Evolutionary conservation across 192 early-diverging fungal genomes (phyloP).

Genomic region (Helicostylum pulchrum): DNA sequence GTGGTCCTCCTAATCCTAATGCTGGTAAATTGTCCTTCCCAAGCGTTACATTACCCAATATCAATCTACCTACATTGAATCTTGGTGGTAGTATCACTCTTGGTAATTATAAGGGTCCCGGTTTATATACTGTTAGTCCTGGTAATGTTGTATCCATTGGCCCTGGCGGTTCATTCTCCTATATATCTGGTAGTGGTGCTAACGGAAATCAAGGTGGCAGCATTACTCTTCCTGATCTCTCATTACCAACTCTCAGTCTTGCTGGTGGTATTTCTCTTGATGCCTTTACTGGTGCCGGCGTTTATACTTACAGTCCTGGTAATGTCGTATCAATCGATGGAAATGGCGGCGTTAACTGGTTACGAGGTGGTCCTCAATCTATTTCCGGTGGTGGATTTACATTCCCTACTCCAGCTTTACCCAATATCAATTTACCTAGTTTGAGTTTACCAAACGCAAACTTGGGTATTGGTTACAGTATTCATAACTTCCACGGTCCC

Average conservation of each 20-base stretch:
- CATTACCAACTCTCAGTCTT: background rate
- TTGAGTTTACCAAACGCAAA: background rate
- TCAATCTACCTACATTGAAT: background rate
- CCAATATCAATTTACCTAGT: background rate
- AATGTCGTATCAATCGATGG: background rate
- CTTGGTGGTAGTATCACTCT: background rate
- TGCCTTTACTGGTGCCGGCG: background rate
- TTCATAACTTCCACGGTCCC: background rate
- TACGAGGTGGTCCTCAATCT: background rate
- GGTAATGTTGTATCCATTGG: background rate
- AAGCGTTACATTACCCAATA: background rate
- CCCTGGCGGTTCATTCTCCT: background rate
- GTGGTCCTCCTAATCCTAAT: too few relatives aligned
- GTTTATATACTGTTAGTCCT: background rate
- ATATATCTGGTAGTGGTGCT: background rate
- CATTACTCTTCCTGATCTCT: background rate
- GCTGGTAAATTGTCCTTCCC: too few relatives aligned
- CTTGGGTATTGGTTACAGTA: background rate
- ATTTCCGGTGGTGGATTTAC: background rate
- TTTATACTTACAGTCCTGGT: background rate
- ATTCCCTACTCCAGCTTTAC: background rate
- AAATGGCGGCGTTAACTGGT: background rate
- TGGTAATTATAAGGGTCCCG: background rate
- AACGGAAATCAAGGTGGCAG: background rate
- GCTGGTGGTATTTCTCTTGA: background rate